Percentiles rank a stretch among this genome's conserved stretches.
These are phyloP conservation scores for Suillus subaureus DNA, from an alignment of 768 basidiomycete species.

Conservation along the genomic window DNA sequence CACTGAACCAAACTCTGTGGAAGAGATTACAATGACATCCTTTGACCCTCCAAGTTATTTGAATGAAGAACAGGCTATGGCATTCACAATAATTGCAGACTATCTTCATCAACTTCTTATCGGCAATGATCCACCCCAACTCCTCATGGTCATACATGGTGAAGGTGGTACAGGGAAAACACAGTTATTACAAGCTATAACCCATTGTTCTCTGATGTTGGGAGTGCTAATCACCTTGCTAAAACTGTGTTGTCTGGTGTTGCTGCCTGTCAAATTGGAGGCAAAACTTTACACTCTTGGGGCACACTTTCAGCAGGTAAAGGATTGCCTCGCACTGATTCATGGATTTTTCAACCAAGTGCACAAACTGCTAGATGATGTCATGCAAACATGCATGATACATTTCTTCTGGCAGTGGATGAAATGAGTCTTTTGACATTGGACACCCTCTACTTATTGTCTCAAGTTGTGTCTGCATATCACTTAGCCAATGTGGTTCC, in stretches of 20 bases:
- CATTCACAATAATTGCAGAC: conserved; percentile 38
- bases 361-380: background rate
- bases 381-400: background rate
- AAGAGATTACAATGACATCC: too few species aligned
- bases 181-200: conserved; percentile 37
- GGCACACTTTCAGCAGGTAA: conserved; percentile 21
- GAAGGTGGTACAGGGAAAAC: conserved; percentile 29
- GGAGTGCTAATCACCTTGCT: conserved; percentile 17
- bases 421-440: conserved; percentile 30
- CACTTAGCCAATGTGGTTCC: too few species aligned
- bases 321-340: background rate
- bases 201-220: conserved; percentile 33
- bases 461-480: too few species aligned
- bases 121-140: conserved; percentile 16
- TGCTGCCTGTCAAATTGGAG: conserved; percentile 41
- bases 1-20: too few species aligned
- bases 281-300: conserved; percentile 37
- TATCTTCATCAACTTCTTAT: conserved; percentile 24
- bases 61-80: conserved; percentile 10
- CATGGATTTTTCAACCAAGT: background rate
- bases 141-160: conserved; percentile 42
- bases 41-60: too few species aligned
- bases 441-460: background rate
- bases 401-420: background rate
- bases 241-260: conserved; percentile 44